Conservation (phyloP, 108 stramenopile species). For the Poteriospumella lacustris region DNA sequence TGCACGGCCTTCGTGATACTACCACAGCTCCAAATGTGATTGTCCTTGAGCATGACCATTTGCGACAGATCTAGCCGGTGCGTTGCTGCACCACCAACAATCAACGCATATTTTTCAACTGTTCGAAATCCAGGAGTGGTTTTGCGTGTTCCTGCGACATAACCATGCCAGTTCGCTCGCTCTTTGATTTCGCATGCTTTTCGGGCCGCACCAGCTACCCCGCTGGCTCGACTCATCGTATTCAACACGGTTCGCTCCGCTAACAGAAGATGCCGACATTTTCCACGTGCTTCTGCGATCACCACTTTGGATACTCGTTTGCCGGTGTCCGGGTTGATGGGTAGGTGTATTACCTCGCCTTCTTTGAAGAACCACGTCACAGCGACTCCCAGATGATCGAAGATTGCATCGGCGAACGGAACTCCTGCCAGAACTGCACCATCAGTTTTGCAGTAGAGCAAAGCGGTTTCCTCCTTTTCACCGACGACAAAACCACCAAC, state of each 20-base stretch:
- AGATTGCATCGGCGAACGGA: constrained; percentile 86
- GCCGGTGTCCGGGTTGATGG: no score
- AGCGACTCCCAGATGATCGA: constrained; percentile 63
- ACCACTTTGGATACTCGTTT: constrained; percentile 68
- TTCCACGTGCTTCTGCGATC: constrained; percentile 81
- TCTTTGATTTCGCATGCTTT: constrained; percentile 56
- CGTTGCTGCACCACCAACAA: constrained; percentile 91
- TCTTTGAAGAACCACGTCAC: constrained; percentile 67
- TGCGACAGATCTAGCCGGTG: constrained; percentile 90
- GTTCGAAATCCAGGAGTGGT: constrained; percentile 95
- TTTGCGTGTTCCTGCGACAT: constrained; percentile 93
- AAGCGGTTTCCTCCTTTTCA: constrained; percentile 37
- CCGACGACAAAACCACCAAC: constrained; percentile 54
- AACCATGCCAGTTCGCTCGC: constrained; percentile 72
- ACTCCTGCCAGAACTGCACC: constrained; percentile 82
- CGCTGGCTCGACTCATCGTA: constrained; percentile 80
- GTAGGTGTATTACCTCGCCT: neutral
- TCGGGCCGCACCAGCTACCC: constrained; percentile 78
- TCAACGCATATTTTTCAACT: constrained; percentile 95
- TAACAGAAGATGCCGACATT: constrained; percentile 70
- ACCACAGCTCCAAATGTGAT: constrained; percentile 85
- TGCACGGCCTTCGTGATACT: constrained; percentile 77
- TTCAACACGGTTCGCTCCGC: constrained; percentile 96
- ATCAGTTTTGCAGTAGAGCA: constrained; percentile 76
- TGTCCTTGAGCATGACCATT: constrained; percentile 99